Base-by-base conservation (phyloP, 768 basidiomycete species). In the Obba rivulosa region DNA sequence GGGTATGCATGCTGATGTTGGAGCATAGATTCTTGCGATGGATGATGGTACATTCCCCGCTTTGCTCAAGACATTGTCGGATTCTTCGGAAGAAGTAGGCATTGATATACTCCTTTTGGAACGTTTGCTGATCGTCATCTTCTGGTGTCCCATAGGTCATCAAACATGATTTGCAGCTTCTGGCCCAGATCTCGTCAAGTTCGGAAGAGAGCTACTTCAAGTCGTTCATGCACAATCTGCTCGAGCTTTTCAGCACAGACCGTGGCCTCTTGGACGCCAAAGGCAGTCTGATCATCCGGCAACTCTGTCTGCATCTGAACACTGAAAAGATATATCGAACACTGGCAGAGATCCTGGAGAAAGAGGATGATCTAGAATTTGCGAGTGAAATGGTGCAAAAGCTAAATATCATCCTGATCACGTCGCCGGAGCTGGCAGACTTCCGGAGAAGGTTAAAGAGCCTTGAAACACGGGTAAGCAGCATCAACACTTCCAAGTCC, bases 351-450 rank as follows among this genome's bases (percentile, higher is more conserved):
- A 93, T 99, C 31, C 65, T 99, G 56, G 96, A 98, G 70, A 94
- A 93, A 64, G 96, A 99, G 70, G 96, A 98, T 92, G 96, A 99
- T 64, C 78, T 98, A 36, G 96, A 98, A 64, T 98, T 98, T 65
- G 94, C 95, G 2, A 92, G 93, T 58, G 87, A 90, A 52, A 98
- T 99, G 65, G 92, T 99, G 14, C 92, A 96, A 70, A 97, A 98
- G 68, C 72, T 99, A 41, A 98, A 92, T 62, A 85, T 93, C 63
- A 98, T 99, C 56, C 73, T 99, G 43, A 94, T 95, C 54, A 98
- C 95, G 5, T 93, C 92, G 2, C 92, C 92, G 0, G 95, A 99
- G 64, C 71, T 99, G n/a, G 80, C 83, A 3, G 96, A 99, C 48
- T 97, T 98, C 67, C 77, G 96, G 46, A 88, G 89, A 62, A 75